phyloP scores from a whole-genome alignment of 225 moss, liverwort and hornwort species.

The Pleurozium schreberi region DNA sequence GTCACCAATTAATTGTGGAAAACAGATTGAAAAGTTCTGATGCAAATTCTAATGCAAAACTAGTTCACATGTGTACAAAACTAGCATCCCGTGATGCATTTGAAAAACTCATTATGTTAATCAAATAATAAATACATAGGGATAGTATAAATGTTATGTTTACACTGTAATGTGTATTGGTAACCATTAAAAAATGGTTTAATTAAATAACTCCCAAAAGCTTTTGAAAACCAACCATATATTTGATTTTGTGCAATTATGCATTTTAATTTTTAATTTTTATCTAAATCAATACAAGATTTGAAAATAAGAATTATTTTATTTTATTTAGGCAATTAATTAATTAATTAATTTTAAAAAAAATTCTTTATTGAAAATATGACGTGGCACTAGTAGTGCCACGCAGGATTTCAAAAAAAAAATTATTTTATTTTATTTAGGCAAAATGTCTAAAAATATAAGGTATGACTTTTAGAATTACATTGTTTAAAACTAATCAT shows the following conservation, averaged over 20 bases:
- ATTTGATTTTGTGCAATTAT: background rate
- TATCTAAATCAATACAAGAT: background rate
- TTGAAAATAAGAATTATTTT: background rate
- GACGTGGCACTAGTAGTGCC: no score
- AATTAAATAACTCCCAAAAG: background rate
- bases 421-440: no score
- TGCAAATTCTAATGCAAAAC: background rate
- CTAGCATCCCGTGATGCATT: background rate
- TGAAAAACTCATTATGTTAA: background rate
- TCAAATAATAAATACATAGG: no score
- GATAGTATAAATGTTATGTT: no score
- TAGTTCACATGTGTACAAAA: background rate
- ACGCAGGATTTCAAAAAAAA: no score
- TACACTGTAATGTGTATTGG: no score
- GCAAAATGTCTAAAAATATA: background rate
- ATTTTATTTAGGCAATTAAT: no score
- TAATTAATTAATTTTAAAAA: no score
- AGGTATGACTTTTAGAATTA: background rate
- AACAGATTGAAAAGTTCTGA: background rate
- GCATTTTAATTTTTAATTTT: background rate
- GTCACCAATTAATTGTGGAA: background rate
- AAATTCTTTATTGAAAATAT: no score
- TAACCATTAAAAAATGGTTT: background rate
- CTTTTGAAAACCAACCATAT: background rate
- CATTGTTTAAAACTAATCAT: background rate